Conservation (phyloP, 1,284 basidiomycete genomes). For the Rhodotorula sp. region DNA sequence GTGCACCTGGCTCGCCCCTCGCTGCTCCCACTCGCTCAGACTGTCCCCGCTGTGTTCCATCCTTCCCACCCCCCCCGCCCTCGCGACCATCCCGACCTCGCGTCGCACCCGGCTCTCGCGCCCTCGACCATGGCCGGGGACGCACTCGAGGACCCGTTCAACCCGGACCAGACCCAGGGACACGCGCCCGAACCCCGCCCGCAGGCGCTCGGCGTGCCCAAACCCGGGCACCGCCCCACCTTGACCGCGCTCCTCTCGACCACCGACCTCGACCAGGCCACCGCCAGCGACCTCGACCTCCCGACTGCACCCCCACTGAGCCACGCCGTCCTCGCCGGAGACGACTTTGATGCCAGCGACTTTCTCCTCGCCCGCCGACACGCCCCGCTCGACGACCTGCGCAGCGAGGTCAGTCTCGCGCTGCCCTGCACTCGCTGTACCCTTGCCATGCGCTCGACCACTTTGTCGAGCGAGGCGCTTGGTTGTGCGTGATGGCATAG, state of each 20-base stretch:
- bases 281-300: constrained; percentile 19
- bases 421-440: not conserved
- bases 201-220: no score
- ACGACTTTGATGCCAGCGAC: constrained; percentile 29
- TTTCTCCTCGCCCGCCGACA: constrained; percentile 38
- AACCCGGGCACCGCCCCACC: constrained; percentile 19
- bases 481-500: no score
- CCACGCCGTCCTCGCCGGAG: constrained; percentile 18
- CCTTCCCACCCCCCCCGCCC: no score
- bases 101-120: not conserved
- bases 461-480: not conserved
- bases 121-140: not conserved
- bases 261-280: constrained; percentile 16
- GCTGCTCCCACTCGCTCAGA: no score
- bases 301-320: constrained; percentile 21
- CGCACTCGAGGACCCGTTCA: constrained; percentile 12
- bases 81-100: not conserved
- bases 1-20: no score
- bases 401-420: constrained; percentile 22
- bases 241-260: constrained; percentile 28
- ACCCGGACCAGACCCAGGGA: not conserved
- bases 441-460: no score
- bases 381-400: constrained; percentile 36
- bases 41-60: no score
- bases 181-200: not conserved